phyloP scores from a whole-genome alignment of 371 early-diverging fungal species.

The Rhizopus sp. region DNA sequence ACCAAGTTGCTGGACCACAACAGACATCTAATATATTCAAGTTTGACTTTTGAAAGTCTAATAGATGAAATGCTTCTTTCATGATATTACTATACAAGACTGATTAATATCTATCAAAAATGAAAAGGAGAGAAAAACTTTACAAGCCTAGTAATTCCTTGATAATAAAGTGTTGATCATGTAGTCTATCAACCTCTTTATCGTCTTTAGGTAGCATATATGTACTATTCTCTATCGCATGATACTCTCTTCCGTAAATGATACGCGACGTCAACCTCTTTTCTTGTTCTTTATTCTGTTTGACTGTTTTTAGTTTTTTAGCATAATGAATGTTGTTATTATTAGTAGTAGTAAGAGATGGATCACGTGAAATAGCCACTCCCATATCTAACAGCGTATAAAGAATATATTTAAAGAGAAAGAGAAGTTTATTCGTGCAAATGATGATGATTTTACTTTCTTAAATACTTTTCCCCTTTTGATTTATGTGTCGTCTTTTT shows the following conservation, averaged over 20 bases:
- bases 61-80: slow-evolving; percentile 26
- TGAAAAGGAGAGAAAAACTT: not conserved
- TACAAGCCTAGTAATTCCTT: slow-evolving; percentile 48
- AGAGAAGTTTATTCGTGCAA: too few species aligned
- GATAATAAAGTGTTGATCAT: slow-evolving; percentile 43
- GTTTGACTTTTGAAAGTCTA: slow-evolving; percentile 32
- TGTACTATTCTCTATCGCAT: slow-evolving; percentile 28
- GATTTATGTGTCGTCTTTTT: too few species aligned
- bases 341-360: not conserved
- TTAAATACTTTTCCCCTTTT: too few species aligned
- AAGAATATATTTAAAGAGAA: too few species aligned
- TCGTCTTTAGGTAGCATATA: slow-evolving; percentile 46
- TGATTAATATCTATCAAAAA: slow-evolving; percentile 2
- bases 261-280: slow-evolving; percentile 10
- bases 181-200: slow-evolving; percentile 43
- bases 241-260: slow-evolving; percentile 37
- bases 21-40: slow-evolving; percentile 37
- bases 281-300: not conserved
- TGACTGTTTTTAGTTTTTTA: not conserved
- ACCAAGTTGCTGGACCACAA: slow-evolving; percentile 50
- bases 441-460: too few species aligned
- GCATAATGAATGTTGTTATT: not conserved
- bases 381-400: not conserved
- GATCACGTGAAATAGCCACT: not conserved
- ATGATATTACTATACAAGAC: slow-evolving; percentile 36